These are phyloP conservation scores for Tetrahymena borealis DNA, from an alignment of 73 alveolate species.

Conservation along the genomic window DNA sequence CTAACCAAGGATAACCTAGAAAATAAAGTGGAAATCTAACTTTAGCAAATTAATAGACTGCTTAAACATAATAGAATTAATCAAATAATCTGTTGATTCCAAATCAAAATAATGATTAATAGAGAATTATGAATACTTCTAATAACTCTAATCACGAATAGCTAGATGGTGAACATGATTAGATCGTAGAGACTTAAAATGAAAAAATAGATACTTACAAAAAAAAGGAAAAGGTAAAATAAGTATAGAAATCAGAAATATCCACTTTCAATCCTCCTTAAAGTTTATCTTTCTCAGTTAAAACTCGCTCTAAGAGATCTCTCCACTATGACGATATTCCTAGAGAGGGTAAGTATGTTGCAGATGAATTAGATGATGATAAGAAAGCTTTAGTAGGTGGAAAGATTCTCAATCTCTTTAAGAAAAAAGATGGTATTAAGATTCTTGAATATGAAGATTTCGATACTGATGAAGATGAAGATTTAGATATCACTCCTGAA, in stretches of 20 bases:
- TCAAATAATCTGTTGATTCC: too few species aligned
- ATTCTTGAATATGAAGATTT: constrained; percentile 28
- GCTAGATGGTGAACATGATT: background rate
- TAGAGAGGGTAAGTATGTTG: background rate
- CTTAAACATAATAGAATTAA: too few species aligned
- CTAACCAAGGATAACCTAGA: too few species aligned
- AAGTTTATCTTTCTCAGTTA: background rate
- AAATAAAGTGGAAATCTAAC: too few species aligned
- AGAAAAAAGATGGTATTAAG: constrained; percentile 9
- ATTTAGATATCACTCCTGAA: constrained; percentile 31
- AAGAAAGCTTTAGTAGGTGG: constrained; percentile 6
- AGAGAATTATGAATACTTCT: too few species aligned
- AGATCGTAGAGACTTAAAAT: background rate
- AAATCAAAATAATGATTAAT: too few species aligned
- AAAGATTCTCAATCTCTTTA: background rate
- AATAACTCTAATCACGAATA: background rate
- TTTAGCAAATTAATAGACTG: too few species aligned
- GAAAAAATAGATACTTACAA: background rate
- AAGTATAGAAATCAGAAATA: background rate
- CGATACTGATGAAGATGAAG: constrained; percentile 39
- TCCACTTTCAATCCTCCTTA: background rate
- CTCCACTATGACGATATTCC: background rate
- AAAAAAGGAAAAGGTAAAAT: background rate
- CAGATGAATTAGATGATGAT: constrained; percentile 19
- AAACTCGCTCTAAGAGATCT: background rate